Conservation (phyloP, 352 stramenopile genomes). For the Halophytophthora polymorphica region DNA sequence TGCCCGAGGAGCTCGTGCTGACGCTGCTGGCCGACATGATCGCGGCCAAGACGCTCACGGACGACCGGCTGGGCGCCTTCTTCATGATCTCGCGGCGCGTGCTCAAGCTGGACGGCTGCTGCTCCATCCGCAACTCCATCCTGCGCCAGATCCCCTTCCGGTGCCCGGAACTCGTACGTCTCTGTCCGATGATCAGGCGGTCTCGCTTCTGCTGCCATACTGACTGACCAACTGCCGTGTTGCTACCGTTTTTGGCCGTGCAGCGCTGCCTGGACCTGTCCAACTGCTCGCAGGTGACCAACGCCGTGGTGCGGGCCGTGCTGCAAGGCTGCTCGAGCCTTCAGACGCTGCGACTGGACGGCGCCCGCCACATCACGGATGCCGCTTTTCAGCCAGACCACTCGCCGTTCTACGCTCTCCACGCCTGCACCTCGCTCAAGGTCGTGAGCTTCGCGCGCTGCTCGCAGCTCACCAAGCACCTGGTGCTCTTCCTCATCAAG, state of each 20-base stretch:
- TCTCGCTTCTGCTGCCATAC: too few relatives aligned
- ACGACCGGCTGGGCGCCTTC: constrained; percentile 80
- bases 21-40: constrained; percentile 73
- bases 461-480: constrained; percentile 73
- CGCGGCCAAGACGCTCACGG: constrained; percentile 64
- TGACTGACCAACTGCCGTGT: too few relatives aligned
- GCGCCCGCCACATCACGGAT: constrained; percentile 85
- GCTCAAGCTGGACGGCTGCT: constrained; percentile 68
- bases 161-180: constrained; percentile 70
- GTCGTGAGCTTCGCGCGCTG: constrained; percentile 79
- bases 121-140: constrained; percentile 82
- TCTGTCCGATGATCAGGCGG: background rate
- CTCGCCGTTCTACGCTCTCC: constrained; percentile 63
- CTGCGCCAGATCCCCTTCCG: constrained; percentile 83
- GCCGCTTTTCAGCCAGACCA: constrained; percentile 84
- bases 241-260: too few relatives aligned
- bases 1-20: constrained; percentile 83
- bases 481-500: constrained; percentile 79
- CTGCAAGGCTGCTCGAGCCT: constrained; percentile 74
- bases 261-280: constrained; percentile 81
- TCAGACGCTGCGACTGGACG: constrained; percentile 79
- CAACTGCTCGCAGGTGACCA: constrained; percentile 86
- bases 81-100: constrained; percentile 76
- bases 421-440: constrained; percentile 73
- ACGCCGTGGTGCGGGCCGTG: constrained; percentile 77